Evolutionary conservation across 1,139 yeast species (phyloP).

Genomic region (Yamadazyma oceani): DNA sequence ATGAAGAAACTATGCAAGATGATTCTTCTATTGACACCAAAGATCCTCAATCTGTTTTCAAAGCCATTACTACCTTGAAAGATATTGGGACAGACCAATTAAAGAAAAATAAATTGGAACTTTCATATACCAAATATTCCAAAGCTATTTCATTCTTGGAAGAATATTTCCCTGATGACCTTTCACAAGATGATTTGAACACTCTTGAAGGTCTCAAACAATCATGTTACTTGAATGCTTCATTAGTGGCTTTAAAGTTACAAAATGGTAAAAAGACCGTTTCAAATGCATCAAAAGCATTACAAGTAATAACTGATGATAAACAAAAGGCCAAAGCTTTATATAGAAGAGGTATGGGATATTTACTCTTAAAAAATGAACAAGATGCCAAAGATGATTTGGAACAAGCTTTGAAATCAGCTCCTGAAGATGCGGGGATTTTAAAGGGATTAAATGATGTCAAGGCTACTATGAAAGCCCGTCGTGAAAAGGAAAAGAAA

Average conservation of each 20-base stretch:
- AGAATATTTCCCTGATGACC: conserved; percentile 75
- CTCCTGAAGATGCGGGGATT: conserved; percentile 79
- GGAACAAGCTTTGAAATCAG: conserved; percentile 60
- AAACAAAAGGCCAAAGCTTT: conserved; percentile 79
- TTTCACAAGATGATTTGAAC: conserved; percentile 52
- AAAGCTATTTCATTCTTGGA: conserved; percentile 69
- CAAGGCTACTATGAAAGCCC: conserved; percentile 48
- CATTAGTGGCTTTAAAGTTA: conserved; percentile 72
- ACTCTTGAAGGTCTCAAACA: conserved; percentile 55
- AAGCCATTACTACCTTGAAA: conserved; percentile 68
- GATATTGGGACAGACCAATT: conserved; percentile 75
- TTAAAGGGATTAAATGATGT: conserved; percentile 65
- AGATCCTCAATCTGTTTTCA: conserved; percentile 62
- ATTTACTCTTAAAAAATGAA: conserved; percentile 61
- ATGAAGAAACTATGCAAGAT: conserved; percentile 75
- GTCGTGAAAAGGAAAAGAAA: conserved; percentile 73
- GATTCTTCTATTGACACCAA: conserved; percentile 64
- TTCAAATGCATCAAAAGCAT: conserved; percentile 62
- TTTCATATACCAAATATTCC: conserved; percentile 64
- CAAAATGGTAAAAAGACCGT: conserved; percentile 58
- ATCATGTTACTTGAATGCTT: conserved; percentile 67
- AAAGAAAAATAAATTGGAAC: conserved; percentile 58
- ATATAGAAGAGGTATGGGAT: conserved; percentile 83
- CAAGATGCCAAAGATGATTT: conserved; percentile 69
- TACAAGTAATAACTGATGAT: conserved; percentile 60